These are phyloP conservation scores for Eucalyptus cladocalyx DNA, from an alignment of 345 rosid species.

Conservation along the genomic window DNA sequence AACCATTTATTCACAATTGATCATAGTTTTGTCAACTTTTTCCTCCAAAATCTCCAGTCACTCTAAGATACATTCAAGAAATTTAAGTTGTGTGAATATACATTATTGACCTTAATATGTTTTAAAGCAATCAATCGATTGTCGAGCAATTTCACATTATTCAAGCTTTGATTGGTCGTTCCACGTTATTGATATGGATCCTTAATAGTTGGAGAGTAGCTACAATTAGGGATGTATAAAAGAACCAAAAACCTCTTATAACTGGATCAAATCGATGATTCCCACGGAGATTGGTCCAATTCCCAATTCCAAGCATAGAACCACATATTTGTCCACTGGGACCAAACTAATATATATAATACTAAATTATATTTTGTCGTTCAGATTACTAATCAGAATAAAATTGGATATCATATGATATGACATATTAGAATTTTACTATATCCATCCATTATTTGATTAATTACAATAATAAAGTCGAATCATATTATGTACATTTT, in stretches of 20 bases:
- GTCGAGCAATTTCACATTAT: neutral
- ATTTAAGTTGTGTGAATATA: neutral
- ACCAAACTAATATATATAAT: too few relatives aligned
- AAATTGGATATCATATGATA: too few relatives aligned
- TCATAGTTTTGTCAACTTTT: neutral
- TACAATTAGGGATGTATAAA: neutral
- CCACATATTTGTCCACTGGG: too few relatives aligned
- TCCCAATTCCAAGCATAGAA: too few relatives aligned
- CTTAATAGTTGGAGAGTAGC: neutral
- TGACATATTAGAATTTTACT: too few relatives aligned
- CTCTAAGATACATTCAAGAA: neutral
- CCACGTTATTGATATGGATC: neutral
- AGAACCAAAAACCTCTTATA: too few relatives aligned
- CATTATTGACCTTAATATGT: neutral
- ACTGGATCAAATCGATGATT: accelerated
- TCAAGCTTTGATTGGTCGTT: neutral
- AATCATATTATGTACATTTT: too few relatives aligned
- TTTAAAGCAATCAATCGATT: neutral
- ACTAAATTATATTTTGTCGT: too few relatives aligned
- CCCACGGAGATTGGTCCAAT: too few relatives aligned
- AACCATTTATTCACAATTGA: neutral
- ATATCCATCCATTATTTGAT: too few relatives aligned
- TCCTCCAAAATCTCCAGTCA: neutral
- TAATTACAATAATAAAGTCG: too few relatives aligned
- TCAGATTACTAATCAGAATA: too few relatives aligned